These are phyloP conservation scores for Blastobotrys peoriensis DNA, from an alignment of 805 yeast genomes.

Conservation along the genomic window DNA sequence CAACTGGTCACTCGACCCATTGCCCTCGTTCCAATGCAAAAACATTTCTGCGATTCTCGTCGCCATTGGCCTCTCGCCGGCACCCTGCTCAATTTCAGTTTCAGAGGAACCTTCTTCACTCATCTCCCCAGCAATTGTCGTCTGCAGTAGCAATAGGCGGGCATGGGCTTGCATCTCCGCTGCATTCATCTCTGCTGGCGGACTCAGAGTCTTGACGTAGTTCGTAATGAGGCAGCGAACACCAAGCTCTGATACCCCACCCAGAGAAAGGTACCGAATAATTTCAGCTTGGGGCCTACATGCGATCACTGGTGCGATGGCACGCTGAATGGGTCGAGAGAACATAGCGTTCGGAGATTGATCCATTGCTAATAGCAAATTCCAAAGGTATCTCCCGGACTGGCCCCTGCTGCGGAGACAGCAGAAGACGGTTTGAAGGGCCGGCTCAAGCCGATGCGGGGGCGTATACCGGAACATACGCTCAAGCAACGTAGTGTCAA, in stretches of 20 bases:
- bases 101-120: no score
- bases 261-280: conserved; percentile 27
- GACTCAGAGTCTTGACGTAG: conserved; percentile 13
- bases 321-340: conserved; percentile 8
- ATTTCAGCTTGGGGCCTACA: conserved; percentile 29
- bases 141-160: no score
- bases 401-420: conserved; percentile 6
- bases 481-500: conserved; percentile 13
- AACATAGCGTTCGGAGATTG: background rate
- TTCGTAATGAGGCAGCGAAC: conserved; percentile 14
- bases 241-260: conserved; percentile 17
- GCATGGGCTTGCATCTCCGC: no score
- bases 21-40: no score
- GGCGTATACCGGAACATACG: conserved; percentile 8
- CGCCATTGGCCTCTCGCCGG: no score
- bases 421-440: conserved; percentile 4
- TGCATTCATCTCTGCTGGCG: no score
- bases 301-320: conserved; percentile 13
- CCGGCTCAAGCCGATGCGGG: conserved; percentile 4
- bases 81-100: no score
- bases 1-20: no score
- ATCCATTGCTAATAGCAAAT: conserved; percentile 18
- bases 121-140: no score
- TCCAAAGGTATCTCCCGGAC: conserved; percentile 25
- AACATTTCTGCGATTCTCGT: no score